These are phyloP conservation scores for Trichoderma pleuroti DNA, from an alignment of 2,329 filamentous ascomycete species.

Conservation along the genomic window DNA sequence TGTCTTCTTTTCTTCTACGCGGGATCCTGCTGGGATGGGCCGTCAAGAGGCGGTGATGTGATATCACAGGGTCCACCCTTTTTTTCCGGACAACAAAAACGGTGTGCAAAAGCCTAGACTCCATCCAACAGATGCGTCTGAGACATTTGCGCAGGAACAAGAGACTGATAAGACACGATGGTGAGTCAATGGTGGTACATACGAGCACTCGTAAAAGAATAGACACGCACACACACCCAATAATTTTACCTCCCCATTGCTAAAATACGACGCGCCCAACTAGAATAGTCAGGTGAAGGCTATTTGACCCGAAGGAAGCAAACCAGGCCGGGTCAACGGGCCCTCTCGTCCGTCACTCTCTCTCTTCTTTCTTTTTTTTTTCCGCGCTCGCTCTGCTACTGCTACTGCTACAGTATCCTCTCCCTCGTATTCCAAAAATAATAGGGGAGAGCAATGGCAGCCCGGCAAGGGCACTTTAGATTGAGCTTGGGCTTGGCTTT, in stretches of 20 bases:
- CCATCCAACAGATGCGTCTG: not conserved
- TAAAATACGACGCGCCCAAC: not conserved
- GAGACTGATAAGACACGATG: not conserved
- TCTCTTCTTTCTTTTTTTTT: not conserved
- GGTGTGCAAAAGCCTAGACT: not conserved
- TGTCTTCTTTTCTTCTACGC: not conserved
- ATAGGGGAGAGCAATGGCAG: not conserved
- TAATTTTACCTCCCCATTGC: not conserved
- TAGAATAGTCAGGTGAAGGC: constrained; percentile 12
- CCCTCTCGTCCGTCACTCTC: too few relatives aligned
- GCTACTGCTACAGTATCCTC: not conserved
- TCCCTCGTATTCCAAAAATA: constrained; percentile 6
- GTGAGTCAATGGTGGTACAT: not conserved
- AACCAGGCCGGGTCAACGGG: not conserved
- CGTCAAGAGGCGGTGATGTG: constrained; percentile 12
- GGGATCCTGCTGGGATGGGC: not conserved
- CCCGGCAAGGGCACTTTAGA: not conserved
- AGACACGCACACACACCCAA: not conserved
- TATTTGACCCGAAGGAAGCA: not conserved
- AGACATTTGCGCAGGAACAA: not conserved
- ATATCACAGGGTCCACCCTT: constrained; percentile 8
- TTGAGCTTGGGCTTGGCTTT: constrained; percentile 1
- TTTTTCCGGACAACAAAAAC: not conserved
- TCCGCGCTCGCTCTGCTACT: not conserved
- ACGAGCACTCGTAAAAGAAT: not conserved